Conservation (phyloP, 2,329 filamentous ascomycete genomes). For the Sclerotinia spermophila region DNA sequence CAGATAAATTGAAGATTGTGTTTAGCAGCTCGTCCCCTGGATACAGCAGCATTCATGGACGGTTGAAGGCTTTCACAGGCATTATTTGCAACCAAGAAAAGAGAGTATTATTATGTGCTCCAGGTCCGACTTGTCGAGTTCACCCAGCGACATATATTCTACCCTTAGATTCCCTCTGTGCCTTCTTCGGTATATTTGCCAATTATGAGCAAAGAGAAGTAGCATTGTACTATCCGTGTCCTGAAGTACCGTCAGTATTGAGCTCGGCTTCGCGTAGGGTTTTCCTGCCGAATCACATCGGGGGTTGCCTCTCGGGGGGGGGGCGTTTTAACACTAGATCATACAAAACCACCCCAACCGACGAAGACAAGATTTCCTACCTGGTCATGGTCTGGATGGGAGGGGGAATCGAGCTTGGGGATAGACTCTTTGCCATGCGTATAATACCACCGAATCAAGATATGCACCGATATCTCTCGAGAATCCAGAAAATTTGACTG, state of each 20-base stretch:
- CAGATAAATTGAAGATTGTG: neutral
- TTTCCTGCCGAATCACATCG: neutral
- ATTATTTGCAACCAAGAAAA: neutral
- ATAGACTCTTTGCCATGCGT: rapidly evolving
- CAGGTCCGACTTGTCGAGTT: neutral
- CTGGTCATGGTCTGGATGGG: neutral
- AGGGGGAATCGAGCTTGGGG: neutral
- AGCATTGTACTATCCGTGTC: neutral
- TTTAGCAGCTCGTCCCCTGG: neutral
- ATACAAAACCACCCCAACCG: neutral
- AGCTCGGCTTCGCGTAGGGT: neutral
- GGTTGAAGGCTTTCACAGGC: neutral
- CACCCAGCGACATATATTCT: neutral
- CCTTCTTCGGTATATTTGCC: neutral
- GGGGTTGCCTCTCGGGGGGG: neutral
- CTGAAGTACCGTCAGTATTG: neutral
- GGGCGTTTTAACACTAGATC: neutral
- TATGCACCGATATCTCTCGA: neutral
- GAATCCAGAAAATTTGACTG: neutral
- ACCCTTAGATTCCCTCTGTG: neutral
- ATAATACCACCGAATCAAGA: neutral
- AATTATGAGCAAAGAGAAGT: neutral
- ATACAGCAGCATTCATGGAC: neutral
- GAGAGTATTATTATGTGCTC: neutral
- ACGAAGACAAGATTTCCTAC: neutral